Base-by-base conservation (phyloP, 2,329 filamentous ascomycete species). In the Aureobasidium lini region DNA sequence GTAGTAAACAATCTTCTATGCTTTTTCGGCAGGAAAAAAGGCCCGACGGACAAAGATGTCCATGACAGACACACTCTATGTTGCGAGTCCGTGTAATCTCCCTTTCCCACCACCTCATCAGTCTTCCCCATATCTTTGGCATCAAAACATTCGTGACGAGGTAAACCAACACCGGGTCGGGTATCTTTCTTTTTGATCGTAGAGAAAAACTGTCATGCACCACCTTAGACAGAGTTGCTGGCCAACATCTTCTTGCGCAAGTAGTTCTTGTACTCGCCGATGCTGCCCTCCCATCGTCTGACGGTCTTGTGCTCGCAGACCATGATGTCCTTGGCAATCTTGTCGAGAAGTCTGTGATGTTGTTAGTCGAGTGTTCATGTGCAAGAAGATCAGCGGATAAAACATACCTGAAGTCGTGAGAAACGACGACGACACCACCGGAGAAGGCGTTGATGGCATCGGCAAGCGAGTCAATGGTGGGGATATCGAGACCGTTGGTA, bases 241-340 rank as follows among this genome's bases (percentile, higher is more conserved):
- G 84, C 84, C 71, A 96, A 79, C 94, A 99, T 99, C 90, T 97
- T 97, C 87, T 97, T 97, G 74, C 93, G 87, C 71, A 99, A 84
- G 78, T 96, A 85, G 79, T 95, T 89, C 89, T 99, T 99, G 89
- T 99, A 99, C 62, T 91, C 86, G 67, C 87, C 87, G 71, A 99
- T 99, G 65, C 77, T 79, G 69, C 93, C 93, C 64, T 93, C 86
- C 94, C 94, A 99, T 69, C 84, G 78, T 68, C 83, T 86, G 68
- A 97, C 91, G 13, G 91, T 92, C 83, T 92, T 91, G 85, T 99
- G 91, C 80, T 99, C 94, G 77, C 95, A 99, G 60, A 99, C 94
- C 79, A 99, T 86, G 76, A 99, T 99, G 76, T 99, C 90, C 84
- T 99, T 99, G 68, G 94, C 94, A 75, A 99, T 97, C 83, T 96